A percentile compares a stretch with the other conserved stretches of the same genome.
phyloP scores from a whole-genome alignment of 495 filamentous ascomycete species.

The Hypoxylon crocopeplum region DNA sequence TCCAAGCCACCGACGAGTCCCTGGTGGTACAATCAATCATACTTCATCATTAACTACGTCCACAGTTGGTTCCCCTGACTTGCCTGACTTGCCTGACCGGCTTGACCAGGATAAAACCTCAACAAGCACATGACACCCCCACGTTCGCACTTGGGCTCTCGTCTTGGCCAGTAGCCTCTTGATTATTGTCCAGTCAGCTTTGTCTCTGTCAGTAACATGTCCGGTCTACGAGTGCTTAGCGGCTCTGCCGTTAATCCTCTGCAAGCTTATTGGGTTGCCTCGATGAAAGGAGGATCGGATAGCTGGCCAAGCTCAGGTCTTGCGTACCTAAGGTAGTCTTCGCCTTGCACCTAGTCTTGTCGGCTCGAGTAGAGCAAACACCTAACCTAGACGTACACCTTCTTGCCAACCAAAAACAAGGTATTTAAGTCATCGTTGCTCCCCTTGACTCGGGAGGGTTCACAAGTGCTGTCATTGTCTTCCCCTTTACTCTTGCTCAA shows the following conservation, averaged over 20 bases:
- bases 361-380: slow-evolving; percentile 18
- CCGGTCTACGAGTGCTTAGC: slow-evolving; percentile 2
- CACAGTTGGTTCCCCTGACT: slow-evolving; percentile 7
- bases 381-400: slow-evolving; percentile 4
- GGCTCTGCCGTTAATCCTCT: slow-evolving; percentile 28
- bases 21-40: slow-evolving; percentile 29
- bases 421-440: slow-evolving; percentile 25
- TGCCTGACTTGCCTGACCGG: not conserved
- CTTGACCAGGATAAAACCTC: slow-evolving; percentile 20
- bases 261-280: slow-evolving; percentile 21
- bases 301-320: slow-evolving; percentile 20
- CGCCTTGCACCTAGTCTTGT: slow-evolving; percentile 20
- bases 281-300: slow-evolving; percentile 24
- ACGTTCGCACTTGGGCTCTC: slow-evolving; percentile 6
- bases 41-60: slow-evolving; percentile 4
- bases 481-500: slow-evolving; percentile 6
- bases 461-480: slow-evolving; percentile 15
- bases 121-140: slow-evolving; percentile 27
- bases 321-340: slow-evolving; percentile 20
- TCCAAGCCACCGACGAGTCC: slow-evolving; percentile 23
- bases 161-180: slow-evolving; percentile 24
- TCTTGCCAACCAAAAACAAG: not conserved
- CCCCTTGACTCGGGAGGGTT: slow-evolving; percentile 9
- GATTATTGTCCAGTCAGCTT: slow-evolving; percentile 8
- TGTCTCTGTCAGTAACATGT: slow-evolving; percentile 8